These are phyloP conservation scores for Arabidopsis hybrid DNA, from an alignment of 441 rosid genomes.

Conservation along the genomic window DNA sequence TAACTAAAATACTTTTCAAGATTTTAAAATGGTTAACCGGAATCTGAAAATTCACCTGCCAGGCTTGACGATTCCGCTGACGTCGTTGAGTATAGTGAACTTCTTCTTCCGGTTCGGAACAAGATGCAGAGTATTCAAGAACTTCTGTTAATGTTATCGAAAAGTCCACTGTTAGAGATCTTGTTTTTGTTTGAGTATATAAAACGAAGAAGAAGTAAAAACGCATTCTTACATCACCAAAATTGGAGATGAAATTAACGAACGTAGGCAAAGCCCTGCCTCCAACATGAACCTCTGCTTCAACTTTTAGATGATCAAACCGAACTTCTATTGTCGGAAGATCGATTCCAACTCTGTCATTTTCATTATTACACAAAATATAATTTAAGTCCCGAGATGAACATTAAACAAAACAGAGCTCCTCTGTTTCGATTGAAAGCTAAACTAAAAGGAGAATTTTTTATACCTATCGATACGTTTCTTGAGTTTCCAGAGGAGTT, in stretches of 20 bases:
- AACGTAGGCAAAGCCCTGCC: constrained; percentile 72
- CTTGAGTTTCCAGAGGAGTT: constrained; percentile 68
- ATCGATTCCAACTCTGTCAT: constrained; percentile 62
- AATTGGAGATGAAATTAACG: constrained; percentile 48
- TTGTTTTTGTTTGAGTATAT: neutral
- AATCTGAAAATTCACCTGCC: constrained; percentile 49
- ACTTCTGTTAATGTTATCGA: constrained; percentile 42
- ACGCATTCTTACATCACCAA: constrained; percentile 52
- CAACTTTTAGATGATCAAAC: constrained; percentile 65
- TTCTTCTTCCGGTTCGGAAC: constrained; percentile 62
- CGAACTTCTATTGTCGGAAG: constrained; percentile 75
- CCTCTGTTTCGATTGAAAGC: constrained; percentile 12
- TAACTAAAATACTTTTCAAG: neutral
- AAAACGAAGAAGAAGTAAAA: neutral
- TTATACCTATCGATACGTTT: constrained; percentile 64
- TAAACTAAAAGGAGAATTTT: neutral
- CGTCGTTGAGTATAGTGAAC: constrained; percentile 62
- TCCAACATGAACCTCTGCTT: constrained; percentile 67
- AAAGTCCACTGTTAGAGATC: neutral
- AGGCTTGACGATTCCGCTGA: constrained; percentile 75
- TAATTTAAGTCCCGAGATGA: neutral
- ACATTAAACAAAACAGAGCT: constrained; percentile 27
- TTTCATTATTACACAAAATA: constrained; percentile 5
- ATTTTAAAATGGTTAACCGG: neutral
- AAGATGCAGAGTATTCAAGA: constrained; percentile 53